A percentile compares a stretch with the other conserved stretches of the same genome.
Evolutionary conservation across 2,329 filamentous ascomycete species (phyloP).

Genomic region (Cordyceps sp.): DNA sequence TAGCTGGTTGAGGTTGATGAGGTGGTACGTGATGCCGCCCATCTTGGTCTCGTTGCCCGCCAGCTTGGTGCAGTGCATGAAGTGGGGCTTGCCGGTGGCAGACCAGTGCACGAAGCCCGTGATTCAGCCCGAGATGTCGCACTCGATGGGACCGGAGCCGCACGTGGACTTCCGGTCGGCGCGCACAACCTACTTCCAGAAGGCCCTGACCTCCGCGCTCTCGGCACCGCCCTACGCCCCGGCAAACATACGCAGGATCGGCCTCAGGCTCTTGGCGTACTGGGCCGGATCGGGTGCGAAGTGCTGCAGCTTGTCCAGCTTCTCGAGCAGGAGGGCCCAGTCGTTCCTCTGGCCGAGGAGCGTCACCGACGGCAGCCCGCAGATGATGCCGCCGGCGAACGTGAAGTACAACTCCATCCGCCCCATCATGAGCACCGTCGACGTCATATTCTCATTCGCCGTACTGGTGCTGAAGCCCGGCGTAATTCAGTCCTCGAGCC

Average conservation of each 20-base stretch:
- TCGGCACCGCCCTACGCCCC: constrained; percentile 22
- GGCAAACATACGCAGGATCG: constrained; percentile 28
- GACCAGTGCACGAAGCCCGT: constrained; percentile 29
- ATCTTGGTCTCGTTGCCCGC: constrained; percentile 6
- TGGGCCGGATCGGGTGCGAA: constrained; percentile 24
- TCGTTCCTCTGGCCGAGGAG: constrained; percentile 20
- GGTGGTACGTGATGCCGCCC: constrained; percentile 13
- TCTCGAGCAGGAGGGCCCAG: constrained; percentile 21
- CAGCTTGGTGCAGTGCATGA: constrained; percentile 4
- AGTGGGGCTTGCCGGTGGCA: constrained; percentile 12
- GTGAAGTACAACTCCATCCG: constrained; percentile 22
- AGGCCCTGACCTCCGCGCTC: constrained; percentile 14
- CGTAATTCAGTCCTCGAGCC: constrained; percentile 23
- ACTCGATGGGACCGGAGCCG: constrained; percentile 14
- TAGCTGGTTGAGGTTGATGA: constrained; percentile 11
- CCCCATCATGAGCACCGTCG: constrained; percentile 27
- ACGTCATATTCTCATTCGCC: constrained; percentile 19
- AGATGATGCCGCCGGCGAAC: constrained; percentile 18
- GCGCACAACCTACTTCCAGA: constrained; percentile 27
- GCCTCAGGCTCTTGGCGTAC: constrained; percentile 21
- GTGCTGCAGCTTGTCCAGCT: constrained; percentile 23
- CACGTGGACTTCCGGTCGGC: constrained; percentile 14
- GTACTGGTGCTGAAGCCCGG: constrained; percentile 26
- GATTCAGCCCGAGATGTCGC: constrained; percentile 28
- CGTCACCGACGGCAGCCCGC: constrained; percentile 25